Evolutionary conservation across 768 basidiomycete species (phyloP), one percentile per base, ranked within the genome.

Genomic region (Hortiboletus campestris): DNA sequence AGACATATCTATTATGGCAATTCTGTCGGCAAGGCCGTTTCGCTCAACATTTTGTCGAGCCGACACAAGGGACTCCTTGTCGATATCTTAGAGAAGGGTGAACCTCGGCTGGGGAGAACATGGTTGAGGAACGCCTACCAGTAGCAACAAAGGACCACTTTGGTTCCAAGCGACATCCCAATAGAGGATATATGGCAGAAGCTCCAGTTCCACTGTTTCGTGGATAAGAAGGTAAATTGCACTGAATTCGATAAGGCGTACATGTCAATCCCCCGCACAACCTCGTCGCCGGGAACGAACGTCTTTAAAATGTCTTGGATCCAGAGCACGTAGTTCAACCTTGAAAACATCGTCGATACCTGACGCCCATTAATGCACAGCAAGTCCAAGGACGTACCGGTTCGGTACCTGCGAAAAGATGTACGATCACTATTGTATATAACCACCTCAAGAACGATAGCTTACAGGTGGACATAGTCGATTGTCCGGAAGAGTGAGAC

Each of bases 321-420:
- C 90, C 90, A 91, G 6, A 94, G 78, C 6, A 96, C 75, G 63
- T 97, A 97, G 68, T 97, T 94, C 42, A 95, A 69, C 62, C 94
- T 93, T 41, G 42, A 31, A 32, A 29, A 59, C 16, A 22, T 20
- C 2, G 13, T 40, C 16, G 14, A 25, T 8, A 11, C 2, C 17
- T 11, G 9, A 20, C 14, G 7, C 10, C 2, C 12, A 44, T n/a
- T n/a, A 22, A 16, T 14, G 1, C 14, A 35, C 43, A 19, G 22
- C 14, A 31, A 20, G 3, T 9, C 3, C 13, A 31, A 29, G 14
- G 19, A 45, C 55, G 31, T n/a, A 86, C 88, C 89, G 80, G 59
- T 90, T 90, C 0, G 89, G 87, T 9, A 91, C 80, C 89, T 90
- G 53, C 11, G 25, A 51, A 9, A 36, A 39, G 17, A 16, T n/a